Evolutionary conservation across 768 basidiomycete species (phyloP).

Genomic region (Phallus indusiatus): DNA sequence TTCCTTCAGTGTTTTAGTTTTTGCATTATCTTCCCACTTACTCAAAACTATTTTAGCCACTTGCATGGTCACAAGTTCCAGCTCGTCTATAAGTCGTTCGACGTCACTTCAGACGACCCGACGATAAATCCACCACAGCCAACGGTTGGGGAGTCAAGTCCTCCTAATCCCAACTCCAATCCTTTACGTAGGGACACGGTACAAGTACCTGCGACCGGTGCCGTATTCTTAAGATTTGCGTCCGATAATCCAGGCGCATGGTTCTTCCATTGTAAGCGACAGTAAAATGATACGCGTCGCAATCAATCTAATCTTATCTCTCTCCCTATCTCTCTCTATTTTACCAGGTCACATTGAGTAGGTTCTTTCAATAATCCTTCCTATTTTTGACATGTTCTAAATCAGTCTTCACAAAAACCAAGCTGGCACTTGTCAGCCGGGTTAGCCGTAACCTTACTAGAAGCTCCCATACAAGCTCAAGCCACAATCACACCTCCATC

Average conservation of each 20-base stretch:
- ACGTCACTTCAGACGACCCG: constrained; percentile 69
- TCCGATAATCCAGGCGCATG: constrained; percentile 93
- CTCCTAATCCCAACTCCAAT: constrained; percentile 65
- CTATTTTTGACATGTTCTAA: not conserved
- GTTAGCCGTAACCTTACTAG: constrained; percentile 76
- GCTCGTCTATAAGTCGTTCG: constrained; percentile 60
- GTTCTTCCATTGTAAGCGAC: constrained; percentile 66
- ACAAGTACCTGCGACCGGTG: constrained; percentile 56
- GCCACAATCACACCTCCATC: constrained; percentile 42
- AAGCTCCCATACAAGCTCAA: constrained; percentile 69
- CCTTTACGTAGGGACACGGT: constrained; percentile 91
- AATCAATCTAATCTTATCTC: not conserved
- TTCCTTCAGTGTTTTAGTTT: too few relatives aligned
- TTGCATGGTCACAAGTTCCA: constrained; percentile 84
- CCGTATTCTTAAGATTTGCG: constrained; percentile 65
- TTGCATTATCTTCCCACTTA: constrained; percentile 9
- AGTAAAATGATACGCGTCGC: not conserved
- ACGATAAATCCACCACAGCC: constrained; percentile 65
- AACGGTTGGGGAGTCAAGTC: not conserved
- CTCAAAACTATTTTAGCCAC: constrained; percentile 45
- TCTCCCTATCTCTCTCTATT: too few relatives aligned
- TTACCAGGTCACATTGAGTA: constrained; percentile 13
- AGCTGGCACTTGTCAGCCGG: constrained; percentile 83
- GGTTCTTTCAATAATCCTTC: not conserved
- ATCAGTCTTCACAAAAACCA: constrained; percentile 40